A percentile compares a stretch with the other conserved stretches of the same genome.
phyloP scores from a whole-genome alignment of 2,329 filamentous ascomycete genomes.

The Pseudonectria buxi region DNA sequence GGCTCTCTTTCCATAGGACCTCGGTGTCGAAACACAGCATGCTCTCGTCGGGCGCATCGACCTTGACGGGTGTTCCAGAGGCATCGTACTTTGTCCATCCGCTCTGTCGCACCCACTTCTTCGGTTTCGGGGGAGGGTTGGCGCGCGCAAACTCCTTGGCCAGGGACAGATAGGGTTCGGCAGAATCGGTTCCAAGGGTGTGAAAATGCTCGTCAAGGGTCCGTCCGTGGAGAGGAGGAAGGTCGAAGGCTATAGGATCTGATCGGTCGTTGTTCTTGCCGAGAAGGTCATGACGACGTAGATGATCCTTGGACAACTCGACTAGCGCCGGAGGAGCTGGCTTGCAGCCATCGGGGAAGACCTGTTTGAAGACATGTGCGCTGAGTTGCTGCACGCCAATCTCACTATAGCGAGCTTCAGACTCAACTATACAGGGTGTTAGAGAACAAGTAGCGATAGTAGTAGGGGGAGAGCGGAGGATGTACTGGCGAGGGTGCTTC shows the following conservation, averaged over 20 bases:
- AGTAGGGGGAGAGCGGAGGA: background rate
- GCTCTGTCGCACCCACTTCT: conserved; percentile 69
- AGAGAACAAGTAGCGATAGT: background rate
- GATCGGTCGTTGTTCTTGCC: conserved; percentile 81
- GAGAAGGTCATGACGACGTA: conserved; percentile 76
- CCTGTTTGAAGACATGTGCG: conserved; percentile 70
- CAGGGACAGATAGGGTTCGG: conserved; percentile 71
- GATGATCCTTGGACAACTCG: conserved; percentile 71
- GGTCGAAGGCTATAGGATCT: conserved; percentile 74
- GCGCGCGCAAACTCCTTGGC: conserved; percentile 68
- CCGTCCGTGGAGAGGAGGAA: conserved; percentile 70
- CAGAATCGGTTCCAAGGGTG: conserved; percentile 76
- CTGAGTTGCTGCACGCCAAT: conserved; percentile 94
- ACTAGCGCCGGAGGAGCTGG: conserved; percentile 66
- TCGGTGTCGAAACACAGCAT: conserved; percentile 94
- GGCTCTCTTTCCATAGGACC: conserved; percentile 89
- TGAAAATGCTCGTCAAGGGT: conserved; percentile 92
- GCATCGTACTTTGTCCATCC: conserved; percentile 91
- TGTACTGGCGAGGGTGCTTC: conserved; percentile 35
- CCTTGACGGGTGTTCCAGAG: conserved; percentile 62
- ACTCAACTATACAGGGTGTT: conserved; percentile 31
- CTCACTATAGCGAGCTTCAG: conserved; percentile 72
- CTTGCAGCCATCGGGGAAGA: conserved; percentile 59
- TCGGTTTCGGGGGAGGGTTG: conserved; percentile 51
- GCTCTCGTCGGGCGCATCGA: conserved; percentile 70